phyloP scores from a whole-genome alignment of 805 yeast species.

The Maudiozyma serrabonitensis region DNA sequence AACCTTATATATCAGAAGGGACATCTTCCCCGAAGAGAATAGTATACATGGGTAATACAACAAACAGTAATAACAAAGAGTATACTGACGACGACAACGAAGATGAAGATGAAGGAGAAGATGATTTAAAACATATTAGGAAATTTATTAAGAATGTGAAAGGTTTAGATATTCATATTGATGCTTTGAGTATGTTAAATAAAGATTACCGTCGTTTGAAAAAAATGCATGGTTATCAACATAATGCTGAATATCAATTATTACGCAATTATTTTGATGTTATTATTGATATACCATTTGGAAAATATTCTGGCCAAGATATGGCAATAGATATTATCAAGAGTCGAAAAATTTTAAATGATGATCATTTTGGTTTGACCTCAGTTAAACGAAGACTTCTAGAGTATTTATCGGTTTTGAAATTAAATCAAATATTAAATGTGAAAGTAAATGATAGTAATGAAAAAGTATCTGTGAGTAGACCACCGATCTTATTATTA shows the following conservation, averaged over 20 bases:
- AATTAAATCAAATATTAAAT: conserved; percentile 50
- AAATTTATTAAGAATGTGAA: conserved; percentile 70
- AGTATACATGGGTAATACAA: neutral
- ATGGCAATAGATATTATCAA: conserved; percentile 54
- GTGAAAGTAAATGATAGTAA: conserved; percentile 63
- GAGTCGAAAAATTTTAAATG: conserved; percentile 59
- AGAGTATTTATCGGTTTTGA: conserved; percentile 85
- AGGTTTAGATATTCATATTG: conserved; percentile 64
- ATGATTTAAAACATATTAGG: conserved; percentile 68
- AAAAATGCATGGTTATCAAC: conserved; percentile 56
- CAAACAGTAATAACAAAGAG: neutral
- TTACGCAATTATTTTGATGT: conserved; percentile 87
- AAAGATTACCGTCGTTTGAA: conserved; percentile 77
- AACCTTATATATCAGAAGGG: neutral
- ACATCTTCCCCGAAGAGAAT: neutral
- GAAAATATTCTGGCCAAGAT: conserved; percentile 63
- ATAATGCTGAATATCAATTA: conserved; percentile 81
- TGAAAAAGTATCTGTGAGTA: conserved; percentile 51
- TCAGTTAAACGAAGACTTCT: conserved; percentile 88
- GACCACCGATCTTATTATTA: conserved; percentile 83
- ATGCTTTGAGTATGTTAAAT: conserved; percentile 75
- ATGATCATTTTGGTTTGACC: conserved; percentile 77
- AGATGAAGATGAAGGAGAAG: conserved; percentile 45
- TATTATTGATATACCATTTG: conserved; percentile 94
- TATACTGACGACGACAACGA: conserved; percentile 14